Base-by-base conservation (phyloP, 768 basidiomycete genomes). In the Lentinus brumalis region DNA sequence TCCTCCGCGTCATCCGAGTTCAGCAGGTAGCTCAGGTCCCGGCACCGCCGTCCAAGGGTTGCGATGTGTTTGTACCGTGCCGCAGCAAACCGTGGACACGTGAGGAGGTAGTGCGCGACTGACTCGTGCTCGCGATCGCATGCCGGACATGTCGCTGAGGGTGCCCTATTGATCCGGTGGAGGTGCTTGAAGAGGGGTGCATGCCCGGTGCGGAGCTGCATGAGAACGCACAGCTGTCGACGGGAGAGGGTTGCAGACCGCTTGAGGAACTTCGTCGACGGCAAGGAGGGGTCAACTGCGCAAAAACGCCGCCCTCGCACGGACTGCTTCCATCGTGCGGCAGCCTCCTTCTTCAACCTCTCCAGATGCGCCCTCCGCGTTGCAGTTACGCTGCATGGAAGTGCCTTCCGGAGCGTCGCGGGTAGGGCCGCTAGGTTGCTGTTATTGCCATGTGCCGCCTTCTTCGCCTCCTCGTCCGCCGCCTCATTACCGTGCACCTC, bases 141-240 rank as follows among this genome's bases (percentile, higher is more conserved):
- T 0, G 45, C 31, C 11, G 64, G 66, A 53, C 69, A 70, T 2
- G n/a, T 30, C 0, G 57, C 30, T 2, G 53, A 18, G 53, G 41
- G 52, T 1, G 57, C 53, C 45, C 52, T 56, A 1, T 50, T 31
- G 16, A 70, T 68, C 4, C 60, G 56, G 21, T 53, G 35, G 3
- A 69, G 70, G 66, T 75, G 68, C 8, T 62, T 40, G 41, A 73
- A 69, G 0, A 77, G 69, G 0, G 72, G 69, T 10, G 56, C 57
- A 50, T 78, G 76, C 3, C 71, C 70, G 2, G 73, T 74, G 9
- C 72, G 44, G 0, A 78, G 69, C 42, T 76, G 75, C 31, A 71
- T 56, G 11, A 76, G 63, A 1, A 71, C 35, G 47, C 10, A 5
- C 5, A 55, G 38, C 1, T 60, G 58, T 1, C 51, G 50, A 14